phyloP scores from a whole-genome alignment of 73 alveolate genomes.

The Blepharisma japonicum region DNA sequence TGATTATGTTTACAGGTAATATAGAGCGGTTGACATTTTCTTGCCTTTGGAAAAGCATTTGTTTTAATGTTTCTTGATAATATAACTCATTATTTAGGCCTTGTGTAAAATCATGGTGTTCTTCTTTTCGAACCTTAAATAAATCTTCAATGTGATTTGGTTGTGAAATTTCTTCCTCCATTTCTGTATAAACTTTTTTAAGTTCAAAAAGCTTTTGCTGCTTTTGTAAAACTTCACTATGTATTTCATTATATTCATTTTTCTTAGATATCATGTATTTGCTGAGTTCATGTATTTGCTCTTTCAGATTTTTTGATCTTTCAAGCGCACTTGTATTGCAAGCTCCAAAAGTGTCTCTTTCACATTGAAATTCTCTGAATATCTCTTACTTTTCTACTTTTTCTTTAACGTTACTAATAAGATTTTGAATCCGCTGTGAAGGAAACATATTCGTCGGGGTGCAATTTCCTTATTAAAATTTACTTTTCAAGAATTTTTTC shows the following conservation, averaged over 20 bases:
- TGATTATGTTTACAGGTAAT: not conserved
- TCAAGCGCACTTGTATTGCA: no score
- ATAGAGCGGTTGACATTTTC: not conserved
- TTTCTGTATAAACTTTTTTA: not conserved
- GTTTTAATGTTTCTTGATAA: constrained; percentile 9
- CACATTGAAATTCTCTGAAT: no score
- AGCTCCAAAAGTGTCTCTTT: no score
- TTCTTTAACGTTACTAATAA: no score
- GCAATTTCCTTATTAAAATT: no score
- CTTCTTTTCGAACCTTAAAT: not conserved
- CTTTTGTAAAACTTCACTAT: not conserved
- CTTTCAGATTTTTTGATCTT: no score
- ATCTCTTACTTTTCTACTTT: no score
- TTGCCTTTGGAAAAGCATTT: not conserved
- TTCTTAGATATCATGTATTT: not conserved
- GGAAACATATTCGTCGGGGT: no score
- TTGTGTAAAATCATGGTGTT: not conserved
- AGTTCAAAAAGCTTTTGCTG: not conserved
- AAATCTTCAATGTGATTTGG: not conserved
- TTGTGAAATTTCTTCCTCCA: not conserved
- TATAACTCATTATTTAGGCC: not conserved
- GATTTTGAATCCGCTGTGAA: no score
- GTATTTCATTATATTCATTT: not conserved
- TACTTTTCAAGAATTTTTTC: no score
- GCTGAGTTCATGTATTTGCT: no score